Evolutionary conservation across 345 rosid genomes (phyloP).

Genomic region (Xanthoceras sorbifolium): DNA sequence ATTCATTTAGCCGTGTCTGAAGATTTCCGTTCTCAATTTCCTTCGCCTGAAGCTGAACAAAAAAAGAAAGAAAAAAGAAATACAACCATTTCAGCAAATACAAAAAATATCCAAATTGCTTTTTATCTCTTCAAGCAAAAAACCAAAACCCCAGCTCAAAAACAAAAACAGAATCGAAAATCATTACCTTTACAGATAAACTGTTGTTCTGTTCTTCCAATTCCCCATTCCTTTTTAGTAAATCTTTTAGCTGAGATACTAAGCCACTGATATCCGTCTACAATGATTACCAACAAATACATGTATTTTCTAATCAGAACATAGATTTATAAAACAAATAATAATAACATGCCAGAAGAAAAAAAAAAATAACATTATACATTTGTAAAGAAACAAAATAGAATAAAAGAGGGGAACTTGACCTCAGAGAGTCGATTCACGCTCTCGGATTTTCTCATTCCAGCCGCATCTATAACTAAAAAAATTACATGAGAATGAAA

Average conservation of each 20-base stretch:
- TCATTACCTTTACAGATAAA: conserved; percentile 50
- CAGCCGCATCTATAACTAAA: conserved; percentile 41
- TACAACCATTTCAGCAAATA: conserved; percentile 25
- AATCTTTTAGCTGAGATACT: conserved; percentile 77
- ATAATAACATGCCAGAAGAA: conserved; percentile 1
- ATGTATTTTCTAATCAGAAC: neutral
- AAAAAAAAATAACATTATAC: neutral
- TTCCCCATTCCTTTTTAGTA: conserved; percentile 69
- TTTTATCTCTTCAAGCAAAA: neutral
- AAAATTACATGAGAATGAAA: neutral
- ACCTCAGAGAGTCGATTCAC: conserved; percentile 85
- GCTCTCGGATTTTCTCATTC: conserved; percentile 80
- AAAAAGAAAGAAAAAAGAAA: too few species aligned
- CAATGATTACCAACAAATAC: conserved; percentile 18
- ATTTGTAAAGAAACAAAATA: neutral
- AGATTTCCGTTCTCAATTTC: conserved; percentile 59
- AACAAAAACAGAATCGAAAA: neutral
- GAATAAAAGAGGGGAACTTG: neutral
- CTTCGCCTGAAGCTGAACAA: conserved; percentile 62
- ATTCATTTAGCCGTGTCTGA: conserved; percentile 58
- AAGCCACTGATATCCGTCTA: conserved; percentile 89
- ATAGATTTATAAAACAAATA: neutral
- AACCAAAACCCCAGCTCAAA: neutral
- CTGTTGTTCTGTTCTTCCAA: conserved; percentile 67
- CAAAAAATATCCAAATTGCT: neutral